phyloP scores from a whole-genome alignment of 164 flowering plant genomes.

The Vitis rupestris region DNA sequence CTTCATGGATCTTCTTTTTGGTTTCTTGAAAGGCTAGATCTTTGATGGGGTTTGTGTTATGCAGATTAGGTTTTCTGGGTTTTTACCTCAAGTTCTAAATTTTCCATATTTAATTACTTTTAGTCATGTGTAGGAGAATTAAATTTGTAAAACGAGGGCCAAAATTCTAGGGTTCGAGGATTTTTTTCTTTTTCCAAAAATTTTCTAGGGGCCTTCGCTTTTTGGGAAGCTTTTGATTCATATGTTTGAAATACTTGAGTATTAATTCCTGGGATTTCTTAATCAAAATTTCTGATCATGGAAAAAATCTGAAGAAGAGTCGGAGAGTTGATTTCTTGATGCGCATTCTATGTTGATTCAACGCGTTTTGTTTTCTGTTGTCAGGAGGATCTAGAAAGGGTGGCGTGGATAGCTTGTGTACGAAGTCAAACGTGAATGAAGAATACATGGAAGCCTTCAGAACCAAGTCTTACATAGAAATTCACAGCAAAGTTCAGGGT shows the following conservation, averaged over 20 bases:
- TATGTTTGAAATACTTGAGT: too few species aligned
- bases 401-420: slow-evolving; percentile 20
- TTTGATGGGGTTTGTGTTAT: not conserved
- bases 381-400: slow-evolving; percentile 21
- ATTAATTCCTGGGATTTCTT: too few species aligned
- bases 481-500: slow-evolving; percentile 53
- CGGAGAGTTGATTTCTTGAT: not conserved
- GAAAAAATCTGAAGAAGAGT: not conserved
- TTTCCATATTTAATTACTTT: too few species aligned
- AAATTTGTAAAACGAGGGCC: too few species aligned
- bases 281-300: not conserved
- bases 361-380: slow-evolving; percentile 1
- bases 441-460: slow-evolving; percentile 79
- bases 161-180: too few species aligned
- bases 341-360: not conserved
- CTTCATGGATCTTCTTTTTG: not conserved
- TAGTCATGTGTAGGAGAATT: too few species aligned
- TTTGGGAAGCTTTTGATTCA: too few species aligned
- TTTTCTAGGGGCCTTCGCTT: too few species aligned
- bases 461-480: slow-evolving; percentile 70
- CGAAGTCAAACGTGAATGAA: slow-evolving; percentile 53
- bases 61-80: not conserved
- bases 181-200: too few species aligned
- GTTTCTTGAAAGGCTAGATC: too few species aligned
- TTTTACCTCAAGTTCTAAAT: too few species aligned